phyloP scores from a whole-genome alignment of 1,284 basidiomycete species.

The Volvariella volvacea region DNA sequence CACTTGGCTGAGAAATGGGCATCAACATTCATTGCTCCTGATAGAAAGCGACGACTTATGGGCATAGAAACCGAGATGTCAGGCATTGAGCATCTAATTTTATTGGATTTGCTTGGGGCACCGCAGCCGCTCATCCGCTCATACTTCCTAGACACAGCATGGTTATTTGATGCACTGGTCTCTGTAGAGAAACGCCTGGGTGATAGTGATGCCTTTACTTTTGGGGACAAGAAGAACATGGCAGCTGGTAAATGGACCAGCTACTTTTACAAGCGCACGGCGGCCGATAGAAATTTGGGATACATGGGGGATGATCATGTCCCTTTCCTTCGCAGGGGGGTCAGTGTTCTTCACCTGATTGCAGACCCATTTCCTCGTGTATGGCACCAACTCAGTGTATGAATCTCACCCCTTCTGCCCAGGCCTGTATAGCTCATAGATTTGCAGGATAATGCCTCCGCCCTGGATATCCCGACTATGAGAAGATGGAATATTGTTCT shows the following conservation, averaged over 20 bases:
- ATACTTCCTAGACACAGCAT: constrained; percentile 84
- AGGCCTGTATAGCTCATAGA: not conserved
- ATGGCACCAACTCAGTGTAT: constrained; percentile 81
- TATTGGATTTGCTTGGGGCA: constrained; percentile 86
- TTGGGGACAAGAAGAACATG: constrained; percentile 35
- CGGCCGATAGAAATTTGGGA: constrained; percentile 35
- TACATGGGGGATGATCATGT: constrained; percentile 93
- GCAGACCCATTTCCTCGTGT: constrained; percentile 85
- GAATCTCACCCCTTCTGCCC: constrained; percentile 14
- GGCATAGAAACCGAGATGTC: constrained; percentile 58
- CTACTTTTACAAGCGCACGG: constrained; percentile 53
- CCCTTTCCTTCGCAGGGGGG: constrained; percentile 82
- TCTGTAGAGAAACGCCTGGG: constrained; percentile 64
- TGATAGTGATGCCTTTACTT: constrained; percentile 51
- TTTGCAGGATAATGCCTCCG: constrained; percentile 79
- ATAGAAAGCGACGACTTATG: constrained; percentile 55
- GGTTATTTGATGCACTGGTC: constrained; percentile 78
- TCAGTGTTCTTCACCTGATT: constrained; percentile 89
- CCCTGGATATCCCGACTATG: constrained; percentile 83
- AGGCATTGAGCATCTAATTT: constrained; percentile 82
- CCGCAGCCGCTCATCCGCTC: constrained; percentile 65
- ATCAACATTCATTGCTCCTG: constrained; percentile 55
- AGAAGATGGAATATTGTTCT: constrained; percentile 87
- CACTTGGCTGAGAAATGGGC: constrained; percentile 85
- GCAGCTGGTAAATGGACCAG: constrained; percentile 42